Evolutionary conservation across 1,284 basidiomycete genomes (phyloP).

Genomic region (Grifola frondosa): DNA sequence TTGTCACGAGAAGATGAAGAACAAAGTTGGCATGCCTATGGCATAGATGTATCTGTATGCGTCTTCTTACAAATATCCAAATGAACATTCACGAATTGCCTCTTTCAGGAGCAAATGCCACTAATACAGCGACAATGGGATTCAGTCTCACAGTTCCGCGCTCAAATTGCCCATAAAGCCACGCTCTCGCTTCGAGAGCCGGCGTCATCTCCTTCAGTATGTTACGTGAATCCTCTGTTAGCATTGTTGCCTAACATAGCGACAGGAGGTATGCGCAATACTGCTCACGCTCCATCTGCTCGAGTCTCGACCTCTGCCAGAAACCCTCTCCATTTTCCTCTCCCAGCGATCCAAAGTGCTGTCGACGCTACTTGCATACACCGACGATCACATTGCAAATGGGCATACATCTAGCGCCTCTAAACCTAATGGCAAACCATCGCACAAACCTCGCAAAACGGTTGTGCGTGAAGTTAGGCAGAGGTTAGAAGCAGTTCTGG

Average conservation of each 20-base stretch:
- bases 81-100: constrained; percentile 9
- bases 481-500: constrained; percentile 49
- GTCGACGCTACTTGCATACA: constrained; percentile 41
- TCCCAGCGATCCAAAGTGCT: constrained; percentile 71
- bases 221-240: neutral
- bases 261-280: constrained; percentile 69
- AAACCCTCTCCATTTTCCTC: constrained; percentile 70
- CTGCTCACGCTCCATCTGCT: constrained; percentile 81
- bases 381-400: constrained; percentile 32
- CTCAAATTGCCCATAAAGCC: constrained; percentile 82
- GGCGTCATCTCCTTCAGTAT: constrained; percentile 48
- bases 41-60: constrained; percentile 63
- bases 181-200: constrained; percentile 69
- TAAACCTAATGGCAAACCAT: constrained; percentile 15
- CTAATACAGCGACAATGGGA: constrained; percentile 91
- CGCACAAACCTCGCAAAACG: constrained; percentile 30
- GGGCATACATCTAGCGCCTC: constrained; percentile 32
- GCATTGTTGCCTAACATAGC: constrained; percentile 5
- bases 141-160: constrained; percentile 75
- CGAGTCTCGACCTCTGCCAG: constrained; percentile 74
- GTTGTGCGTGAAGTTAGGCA: constrained; percentile 51
- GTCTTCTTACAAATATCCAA: neutral
- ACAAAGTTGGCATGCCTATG: constrained; percentile 52
- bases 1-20: constrained; percentile 54
- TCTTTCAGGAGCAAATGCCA: constrained; percentile 70